Evolutionary conservation across 1,139 yeast species (phyloP).

Genomic region (Hyphopichia fennica): DNA sequence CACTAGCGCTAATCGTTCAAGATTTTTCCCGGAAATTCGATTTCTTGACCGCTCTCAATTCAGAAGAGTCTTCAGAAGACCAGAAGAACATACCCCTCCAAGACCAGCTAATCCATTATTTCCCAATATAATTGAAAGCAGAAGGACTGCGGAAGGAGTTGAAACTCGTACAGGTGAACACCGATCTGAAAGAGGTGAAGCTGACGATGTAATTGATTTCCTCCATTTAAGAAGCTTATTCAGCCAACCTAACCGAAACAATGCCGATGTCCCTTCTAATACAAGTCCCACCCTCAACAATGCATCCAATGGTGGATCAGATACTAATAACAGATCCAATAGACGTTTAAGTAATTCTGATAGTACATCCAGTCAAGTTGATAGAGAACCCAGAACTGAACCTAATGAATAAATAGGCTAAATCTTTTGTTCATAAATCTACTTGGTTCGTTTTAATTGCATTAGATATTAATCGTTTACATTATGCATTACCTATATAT

Average conservation of each 20-base stretch:
- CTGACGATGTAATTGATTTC: conserved; percentile 3
- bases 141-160: conserved; percentile 51
- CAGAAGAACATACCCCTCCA: background rate
- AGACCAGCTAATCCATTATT: conserved; percentile 26
- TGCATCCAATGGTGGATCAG: too few species aligned
- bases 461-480: background rate
- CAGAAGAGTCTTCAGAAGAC: conserved; percentile 5
- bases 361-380: too few species aligned
- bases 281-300: too few species aligned
- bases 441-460: too few species aligned
- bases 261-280: background rate
- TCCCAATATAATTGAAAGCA: conserved; percentile 52
- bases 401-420: too few species aligned
- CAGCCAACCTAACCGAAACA: background rate
- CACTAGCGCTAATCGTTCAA: background rate
- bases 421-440: too few species aligned
- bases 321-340: too few species aligned
- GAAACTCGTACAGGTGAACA: conserved; percentile 25
- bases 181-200: background rate
- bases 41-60: conserved; percentile 1
- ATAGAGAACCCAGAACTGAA: too few species aligned
- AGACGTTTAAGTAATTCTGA: too few species aligned
- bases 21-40: background rate
- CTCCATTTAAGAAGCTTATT: conserved; percentile 4
- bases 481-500: background rate